phyloP scores from a whole-genome alignment of 768 basidiomycete species.

The Boletus fagicola region DNA sequence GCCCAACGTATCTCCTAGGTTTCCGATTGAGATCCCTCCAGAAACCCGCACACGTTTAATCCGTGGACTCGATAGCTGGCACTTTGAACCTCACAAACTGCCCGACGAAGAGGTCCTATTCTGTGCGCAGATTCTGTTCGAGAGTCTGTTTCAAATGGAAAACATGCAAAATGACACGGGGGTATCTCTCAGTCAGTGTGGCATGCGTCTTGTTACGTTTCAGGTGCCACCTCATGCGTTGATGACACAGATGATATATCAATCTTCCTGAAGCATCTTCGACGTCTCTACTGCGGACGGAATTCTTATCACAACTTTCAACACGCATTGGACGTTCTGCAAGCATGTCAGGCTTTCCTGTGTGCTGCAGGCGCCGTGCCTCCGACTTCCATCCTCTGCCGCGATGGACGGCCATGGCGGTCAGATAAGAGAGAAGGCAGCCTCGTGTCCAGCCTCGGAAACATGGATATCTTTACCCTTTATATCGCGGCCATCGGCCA shows the following conservation, averaged over 20 bases:
- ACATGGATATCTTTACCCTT: slow-evolving; percentile 78
- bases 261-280: slow-evolving; percentile 80
- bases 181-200: slow-evolving; percentile 55
- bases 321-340: slow-evolving; percentile 94
- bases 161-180: slow-evolving; percentile 62
- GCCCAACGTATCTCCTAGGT: slow-evolving; percentile 34
- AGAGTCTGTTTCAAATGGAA: slow-evolving; percentile 76
- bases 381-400: slow-evolving; percentile 57
- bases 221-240: slow-evolving; percentile 18
- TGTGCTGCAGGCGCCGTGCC: slow-evolving; percentile 79
- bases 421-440: slow-evolving; percentile 39
- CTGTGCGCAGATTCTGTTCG: slow-evolving; percentile 84
- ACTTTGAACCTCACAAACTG: slow-evolving; percentile 86
- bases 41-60: slow-evolving; percentile 64
- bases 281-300: slow-evolving; percentile 83
- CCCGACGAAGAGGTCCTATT: slow-evolving; percentile 78
- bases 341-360: slow-evolving; percentile 87
- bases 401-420: slow-evolving; percentile 36
- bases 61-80: slow-evolving; percentile 70
- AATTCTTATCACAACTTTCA: slow-evolving; percentile 99
- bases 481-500: slow-evolving; percentile 95
- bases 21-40: slow-evolving; percentile 46
- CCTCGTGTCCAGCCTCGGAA: slow-evolving; percentile 44
- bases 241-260: slow-evolving; percentile 62
- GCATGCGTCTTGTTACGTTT: slow-evolving; percentile 18